These are phyloP conservation scores for Ophiocordyceps robertsii DNA, from an alignment of 2,329 filamentous ascomycete species.

Conservation along the genomic window DNA sequence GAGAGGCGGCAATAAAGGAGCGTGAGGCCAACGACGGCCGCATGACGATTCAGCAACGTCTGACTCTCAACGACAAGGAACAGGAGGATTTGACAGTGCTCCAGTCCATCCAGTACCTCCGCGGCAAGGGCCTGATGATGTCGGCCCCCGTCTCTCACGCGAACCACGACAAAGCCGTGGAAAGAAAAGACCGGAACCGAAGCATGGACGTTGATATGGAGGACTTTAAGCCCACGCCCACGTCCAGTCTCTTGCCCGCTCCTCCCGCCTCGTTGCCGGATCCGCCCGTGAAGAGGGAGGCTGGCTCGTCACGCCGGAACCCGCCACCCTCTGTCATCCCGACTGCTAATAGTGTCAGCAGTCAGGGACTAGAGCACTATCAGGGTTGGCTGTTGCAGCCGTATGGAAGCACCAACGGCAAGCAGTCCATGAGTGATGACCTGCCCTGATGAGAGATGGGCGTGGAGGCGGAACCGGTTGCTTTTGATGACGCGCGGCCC, in stretches of 20 bases:
- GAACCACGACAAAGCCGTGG: slow-evolving; percentile 1
- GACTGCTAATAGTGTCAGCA: slow-evolving; percentile 16
- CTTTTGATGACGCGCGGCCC: too few relatives aligned
- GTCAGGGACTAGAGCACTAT: slow-evolving; percentile 19
- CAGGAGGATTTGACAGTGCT: slow-evolving; percentile 54
- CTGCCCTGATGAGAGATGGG: slow-evolving; percentile 11
- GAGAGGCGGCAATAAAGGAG: slow-evolving; percentile 49
- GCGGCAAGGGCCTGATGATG: slow-evolving; percentile 41
- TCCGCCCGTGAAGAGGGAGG: slow-evolving; percentile 19
- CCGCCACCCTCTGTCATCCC: slow-evolving; percentile 15
- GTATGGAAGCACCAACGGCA: slow-evolving; percentile 19
- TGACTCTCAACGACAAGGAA: slow-evolving; percentile 54
- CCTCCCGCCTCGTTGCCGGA: slow-evolving; percentile 23
- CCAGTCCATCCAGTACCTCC: slow-evolving; percentile 51
- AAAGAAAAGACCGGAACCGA: slow-evolving; percentile 7
- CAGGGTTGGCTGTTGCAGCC: slow-evolving; percentile 24
- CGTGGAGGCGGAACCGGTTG: too few relatives aligned
- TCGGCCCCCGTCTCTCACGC: slow-evolving; percentile 6
- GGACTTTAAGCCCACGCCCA: slow-evolving; percentile 3
- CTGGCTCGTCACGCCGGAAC: slow-evolving; percentile 14
- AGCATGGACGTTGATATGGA: neutral
- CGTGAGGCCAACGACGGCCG: slow-evolving; percentile 51
- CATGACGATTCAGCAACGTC: slow-evolving; percentile 51
- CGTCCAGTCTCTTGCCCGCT: slow-evolving; percentile 21
- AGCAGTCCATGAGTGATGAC: slow-evolving; percentile 18